Evolutionary conservation across 805 yeast genomes (phyloP).

Genomic region (Candida ovalis): DNA sequence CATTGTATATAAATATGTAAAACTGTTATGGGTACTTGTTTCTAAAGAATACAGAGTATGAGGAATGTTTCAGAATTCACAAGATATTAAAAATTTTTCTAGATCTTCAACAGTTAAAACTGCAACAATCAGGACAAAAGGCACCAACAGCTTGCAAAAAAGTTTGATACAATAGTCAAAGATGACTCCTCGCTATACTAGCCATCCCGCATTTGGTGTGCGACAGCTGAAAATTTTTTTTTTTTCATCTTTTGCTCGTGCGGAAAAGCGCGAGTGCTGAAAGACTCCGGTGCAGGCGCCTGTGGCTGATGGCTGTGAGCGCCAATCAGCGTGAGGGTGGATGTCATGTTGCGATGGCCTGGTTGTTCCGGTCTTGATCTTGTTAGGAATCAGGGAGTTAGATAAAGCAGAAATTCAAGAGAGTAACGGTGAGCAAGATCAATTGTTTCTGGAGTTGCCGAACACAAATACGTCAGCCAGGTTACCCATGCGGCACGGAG

Average conservation of each 20-base stretch:
- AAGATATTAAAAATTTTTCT: no score
- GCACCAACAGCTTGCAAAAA: no score
- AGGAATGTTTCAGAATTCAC: neutral
- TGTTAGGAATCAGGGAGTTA: no score
- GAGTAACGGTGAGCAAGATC: no score
- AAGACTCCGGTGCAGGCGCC: neutral
- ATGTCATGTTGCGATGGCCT: neutral
- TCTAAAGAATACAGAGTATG: neutral
- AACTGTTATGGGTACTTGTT: neutral
- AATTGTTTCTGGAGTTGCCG: no score
- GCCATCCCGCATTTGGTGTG: neutral
- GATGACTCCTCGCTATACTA: neutral
- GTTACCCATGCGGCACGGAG: no score
- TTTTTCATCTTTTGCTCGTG: neutral
- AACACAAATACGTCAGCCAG: no score
- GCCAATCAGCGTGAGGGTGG: neutral
- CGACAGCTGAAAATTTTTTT: constrained; percentile 1
- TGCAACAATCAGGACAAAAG: neutral
- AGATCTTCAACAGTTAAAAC: neutral
- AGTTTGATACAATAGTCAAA: neutral
- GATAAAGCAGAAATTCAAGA: no score
- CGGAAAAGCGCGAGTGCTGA: constrained; percentile 2
- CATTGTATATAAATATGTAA: no score
- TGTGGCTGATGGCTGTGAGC: neutral
- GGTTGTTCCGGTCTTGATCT: no score